Evolutionary conservation across 768 basidiomycete species (phyloP).

Genomic region (Lentinula sp.): DNA sequence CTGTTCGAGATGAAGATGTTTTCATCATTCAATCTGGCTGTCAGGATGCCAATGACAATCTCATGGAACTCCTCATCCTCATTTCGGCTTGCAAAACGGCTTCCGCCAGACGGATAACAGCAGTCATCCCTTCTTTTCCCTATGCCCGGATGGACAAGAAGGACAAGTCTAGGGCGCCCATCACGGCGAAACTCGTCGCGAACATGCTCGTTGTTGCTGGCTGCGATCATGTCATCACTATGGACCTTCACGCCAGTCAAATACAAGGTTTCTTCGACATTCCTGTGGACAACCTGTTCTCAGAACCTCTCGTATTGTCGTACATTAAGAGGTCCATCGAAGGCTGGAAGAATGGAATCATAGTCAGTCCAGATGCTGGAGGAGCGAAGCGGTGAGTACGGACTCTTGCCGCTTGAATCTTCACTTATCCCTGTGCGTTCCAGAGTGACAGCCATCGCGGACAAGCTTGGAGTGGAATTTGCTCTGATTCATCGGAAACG

Average conservation of each 20-base stretch:
- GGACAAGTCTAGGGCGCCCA: constrained; percentile 92
- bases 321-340: constrained; percentile 87
- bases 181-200: constrained; percentile 96
- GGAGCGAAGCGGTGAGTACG: constrained; percentile 89
- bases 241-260: constrained; percentile 96
- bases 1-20: constrained; percentile 95
- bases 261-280: constrained; percentile 99
- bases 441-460: constrained; percentile 91
- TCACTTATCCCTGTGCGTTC: not conserved
- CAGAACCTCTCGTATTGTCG: constrained; percentile 90
- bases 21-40: constrained; percentile 96
- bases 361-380: constrained; percentile 96
- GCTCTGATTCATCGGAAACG: constrained; percentile 93
- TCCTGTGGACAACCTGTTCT: constrained; percentile 95
- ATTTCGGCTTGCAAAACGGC: constrained; percentile 98
- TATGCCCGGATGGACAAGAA: constrained; percentile 98
- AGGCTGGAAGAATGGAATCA: constrained; percentile 82
- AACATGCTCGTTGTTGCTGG: constrained; percentile 98
- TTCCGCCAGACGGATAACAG: constrained; percentile 91
- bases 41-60: constrained; percentile 87
- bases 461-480: constrained; percentile 92
- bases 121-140: constrained; percentile 96
- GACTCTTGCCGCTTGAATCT: constrained; percentile 6
- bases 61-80: constrained; percentile 98
- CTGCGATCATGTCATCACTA: constrained; percentile 98